Evolutionary conservation across 306 rosid species (phyloP).

Genomic region (Dryas alaskensis): DNA sequence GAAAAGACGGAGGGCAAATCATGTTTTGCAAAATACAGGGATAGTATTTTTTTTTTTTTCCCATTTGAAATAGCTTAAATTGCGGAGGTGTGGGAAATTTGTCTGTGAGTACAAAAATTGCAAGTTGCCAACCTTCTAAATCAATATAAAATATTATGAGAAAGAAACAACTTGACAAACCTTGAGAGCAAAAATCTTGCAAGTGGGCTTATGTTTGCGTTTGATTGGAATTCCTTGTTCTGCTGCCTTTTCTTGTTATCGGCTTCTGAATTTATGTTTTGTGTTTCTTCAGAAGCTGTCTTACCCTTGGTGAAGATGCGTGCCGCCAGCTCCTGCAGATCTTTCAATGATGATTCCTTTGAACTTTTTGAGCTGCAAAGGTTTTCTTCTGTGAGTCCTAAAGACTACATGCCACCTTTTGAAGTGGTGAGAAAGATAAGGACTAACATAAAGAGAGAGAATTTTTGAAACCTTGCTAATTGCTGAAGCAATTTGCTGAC

Average conservation of each 20-base stretch:
- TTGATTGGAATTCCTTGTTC: slow-evolving; percentile 60
- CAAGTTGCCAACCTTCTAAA: background rate
- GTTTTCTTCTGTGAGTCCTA: slow-evolving; percentile 13
- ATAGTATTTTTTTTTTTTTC: no score
- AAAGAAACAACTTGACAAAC: slow-evolving; percentile 39
- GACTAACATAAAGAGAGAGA: background rate
- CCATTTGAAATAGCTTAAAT: background rate
- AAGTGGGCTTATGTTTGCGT: slow-evolving; percentile 81
- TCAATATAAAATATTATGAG: background rate
- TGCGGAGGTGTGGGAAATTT: no score
- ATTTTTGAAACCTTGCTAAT: slow-evolving; percentile 62
- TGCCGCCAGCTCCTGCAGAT: slow-evolving; percentile 68
- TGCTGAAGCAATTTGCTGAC: slow-evolving; percentile 71
- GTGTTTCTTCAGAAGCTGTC: slow-evolving; percentile 48
- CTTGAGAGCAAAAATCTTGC: slow-evolving; percentile 98
- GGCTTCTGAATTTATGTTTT: slow-evolving; percentile 39
- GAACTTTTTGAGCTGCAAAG: slow-evolving; percentile 77
- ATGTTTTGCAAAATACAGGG: background rate
- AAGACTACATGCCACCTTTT: background rate
- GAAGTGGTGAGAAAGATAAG: background rate
- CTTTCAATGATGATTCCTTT: slow-evolving; percentile 72
- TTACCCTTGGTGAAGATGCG: slow-evolving; percentile 50
- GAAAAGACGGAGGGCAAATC: background rate
- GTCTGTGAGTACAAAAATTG: background rate
- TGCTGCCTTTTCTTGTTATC: slow-evolving; percentile 59